These are phyloP conservation scores for Athelia sp. DNA, from an alignment of 1,284 basidiomycete species.

Conservation along the genomic window DNA sequence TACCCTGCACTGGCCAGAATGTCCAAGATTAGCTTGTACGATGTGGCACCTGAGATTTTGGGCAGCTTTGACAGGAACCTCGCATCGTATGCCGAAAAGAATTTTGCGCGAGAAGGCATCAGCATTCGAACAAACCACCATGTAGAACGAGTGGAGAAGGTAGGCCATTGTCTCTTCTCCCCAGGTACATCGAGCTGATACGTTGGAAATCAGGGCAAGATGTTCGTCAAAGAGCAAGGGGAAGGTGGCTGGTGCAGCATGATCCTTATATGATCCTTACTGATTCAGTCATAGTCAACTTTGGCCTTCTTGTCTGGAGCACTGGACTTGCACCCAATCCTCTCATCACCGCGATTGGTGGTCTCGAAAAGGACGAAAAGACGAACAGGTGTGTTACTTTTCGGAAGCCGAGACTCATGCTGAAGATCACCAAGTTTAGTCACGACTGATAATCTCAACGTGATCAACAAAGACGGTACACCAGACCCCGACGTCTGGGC, in stretches of 20 bases:
- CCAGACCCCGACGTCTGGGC: conserved; percentile 75
- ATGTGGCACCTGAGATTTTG: conserved; percentile 78
- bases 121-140: conserved; percentile 73
- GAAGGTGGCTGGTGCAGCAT: conserved; percentile 31
- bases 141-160: conserved; percentile 74
- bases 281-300: conserved; percentile 64
- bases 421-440: conserved; percentile 34
- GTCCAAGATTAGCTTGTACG: conserved; percentile 73
- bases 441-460: conserved; percentile 60
- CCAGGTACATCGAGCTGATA: conserved; percentile 25
- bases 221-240: conserved; percentile 1
- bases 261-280: conserved; percentile 4
- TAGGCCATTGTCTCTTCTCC: conserved; percentile 27
- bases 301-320: conserved; percentile 83
- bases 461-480: conserved; percentile 50
- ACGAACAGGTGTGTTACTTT: conserved; percentile 45
- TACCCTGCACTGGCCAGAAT: conserved; percentile 61
- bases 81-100: conserved; percentile 63
- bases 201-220: conserved; percentile 16
- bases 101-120: conserved; percentile 77
- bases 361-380: conserved; percentile 58
- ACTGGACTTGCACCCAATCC: conserved; percentile 82
- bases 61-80: conserved; percentile 73
- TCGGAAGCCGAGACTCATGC: not conserved
- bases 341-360: conserved; percentile 57